Percentiles rank a stretch among this genome's conserved stretches.
Conservation (phyloP, 179 eudicot species). For the Beta lomatogona region DNA sequence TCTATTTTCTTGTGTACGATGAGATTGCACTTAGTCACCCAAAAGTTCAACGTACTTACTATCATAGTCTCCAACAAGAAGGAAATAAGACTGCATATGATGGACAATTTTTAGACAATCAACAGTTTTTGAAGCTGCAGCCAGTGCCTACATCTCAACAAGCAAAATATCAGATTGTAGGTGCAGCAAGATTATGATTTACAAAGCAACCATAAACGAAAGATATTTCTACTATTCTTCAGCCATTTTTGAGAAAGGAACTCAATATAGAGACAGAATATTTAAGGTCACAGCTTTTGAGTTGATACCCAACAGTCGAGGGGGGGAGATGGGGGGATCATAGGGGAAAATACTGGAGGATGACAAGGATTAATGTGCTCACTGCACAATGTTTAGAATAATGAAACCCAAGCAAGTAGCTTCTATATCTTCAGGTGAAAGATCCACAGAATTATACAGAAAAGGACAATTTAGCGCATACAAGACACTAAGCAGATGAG, state of each 20-base stretch:
- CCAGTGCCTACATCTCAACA: constrained; percentile 72
- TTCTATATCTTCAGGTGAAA: background rate
- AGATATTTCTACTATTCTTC: background rate
- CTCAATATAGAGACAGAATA: background rate
- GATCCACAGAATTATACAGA: background rate
- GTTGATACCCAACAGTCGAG: background rate
- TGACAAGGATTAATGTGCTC: background rate
- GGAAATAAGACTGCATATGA: constrained; percentile 92
- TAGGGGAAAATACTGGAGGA: too few relatives aligned
- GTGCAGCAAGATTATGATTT: background rate
- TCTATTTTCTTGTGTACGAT: background rate
- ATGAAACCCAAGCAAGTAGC: background rate
- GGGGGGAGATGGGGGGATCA: background rate
- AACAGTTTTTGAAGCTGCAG: constrained; percentile 98
- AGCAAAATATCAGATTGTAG: constrained; percentile 3
- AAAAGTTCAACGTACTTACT: constrained; percentile 50
- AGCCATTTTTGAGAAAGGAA: background rate
- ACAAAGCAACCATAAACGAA: background rate
- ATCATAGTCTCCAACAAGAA: constrained; percentile 84
- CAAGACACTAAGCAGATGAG: background rate
- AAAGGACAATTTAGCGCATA: background rate
- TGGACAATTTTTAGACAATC: constrained; percentile 83
- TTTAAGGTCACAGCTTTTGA: background rate
- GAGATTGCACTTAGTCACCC: background rate
- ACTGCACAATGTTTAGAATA: background rate